Base-by-base conservation (phyloP, 345 rosid genomes). In the Nasturtium officinale region DNA sequence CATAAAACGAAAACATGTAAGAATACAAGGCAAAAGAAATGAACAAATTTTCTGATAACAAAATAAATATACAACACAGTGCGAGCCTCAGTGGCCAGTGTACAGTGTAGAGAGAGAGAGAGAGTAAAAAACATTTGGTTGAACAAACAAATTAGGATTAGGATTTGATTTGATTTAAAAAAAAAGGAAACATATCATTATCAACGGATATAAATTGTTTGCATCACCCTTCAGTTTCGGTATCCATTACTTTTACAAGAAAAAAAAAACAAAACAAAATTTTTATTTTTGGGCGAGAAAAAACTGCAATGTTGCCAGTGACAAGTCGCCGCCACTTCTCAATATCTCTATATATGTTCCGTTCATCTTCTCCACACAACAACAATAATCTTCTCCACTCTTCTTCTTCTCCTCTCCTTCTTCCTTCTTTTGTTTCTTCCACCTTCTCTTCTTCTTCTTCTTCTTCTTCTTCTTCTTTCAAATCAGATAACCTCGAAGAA, bases 241-340 rank as follows among this genome's bases (percentile, higher is more conserved):
- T 37, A 13, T 7, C 15, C 9, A n/a, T n/a, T n/a, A n/a, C n/a
- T n/a, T n/a, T n/a, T n/a, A n/a, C n/a, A n/a, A n/a, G n/a, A n/a
- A n/a, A n/a, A n/a, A n/a, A 40, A 2, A 2, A 21, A 40, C n/a
- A 38, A 67, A 51, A 33, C 2, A 6, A 28, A 0, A 5, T 25
- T 12, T 18, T 71, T 56, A 61, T 23, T 23, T 1, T 23, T 23
- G 1, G 25, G 25, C 82, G 80, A 63, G 77, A 66, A 76, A 81
- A 79, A 74, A 48, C 62, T 74, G 43, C 88, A 71, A 84, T 85
- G 90, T 84, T 77, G 45, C 82, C 56, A 72, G 81, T 58, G 61
- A 29, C 53, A 43, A 54, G 82, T 68, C 79, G 78, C 71, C 83
- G 80, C 80, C 80, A 74, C 35, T 48, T 64, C 61, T 43, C 47